Percentiles rank a stretch among this genome's conserved stretches.
Conservation (phyloP, 2,329 filamentous ascomycete genomes). For the Verruconis gallopava region DNA sequence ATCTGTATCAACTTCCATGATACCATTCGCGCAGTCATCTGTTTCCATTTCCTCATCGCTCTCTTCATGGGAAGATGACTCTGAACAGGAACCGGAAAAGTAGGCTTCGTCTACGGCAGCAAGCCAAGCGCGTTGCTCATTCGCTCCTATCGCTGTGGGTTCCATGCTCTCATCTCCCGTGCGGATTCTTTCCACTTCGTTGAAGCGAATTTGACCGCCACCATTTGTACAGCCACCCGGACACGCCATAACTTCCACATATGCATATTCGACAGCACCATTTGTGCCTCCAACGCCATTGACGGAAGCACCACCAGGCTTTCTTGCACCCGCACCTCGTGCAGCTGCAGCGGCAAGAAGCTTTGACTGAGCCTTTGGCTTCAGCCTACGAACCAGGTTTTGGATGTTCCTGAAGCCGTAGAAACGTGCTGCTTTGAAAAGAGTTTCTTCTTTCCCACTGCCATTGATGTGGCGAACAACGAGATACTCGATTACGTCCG, state of each 20-base stretch:
- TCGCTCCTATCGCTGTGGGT: conserved; percentile 42
- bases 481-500: conserved; percentile 78
- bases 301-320: conserved; percentile 35
- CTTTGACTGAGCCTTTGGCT: conserved; percentile 63
- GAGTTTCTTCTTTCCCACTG: conserved; percentile 33
- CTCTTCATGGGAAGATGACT: conserved; percentile 23
- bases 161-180: conserved; percentile 21
- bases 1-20: conserved; percentile 44
- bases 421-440: conserved; percentile 77
- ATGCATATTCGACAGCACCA: conserved; percentile 54
- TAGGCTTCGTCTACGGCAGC: conserved; percentile 55
- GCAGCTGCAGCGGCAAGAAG: conserved; percentile 63
- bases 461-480: conserved; percentile 39
- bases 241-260: conserved; percentile 98
- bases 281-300: conserved; percentile 24
- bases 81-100: conserved; percentile 57
- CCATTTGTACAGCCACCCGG: conserved; percentile 98
- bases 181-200: conserved; percentile 48
- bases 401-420: conserved; percentile 98
- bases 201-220: conserved; percentile 85
- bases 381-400: conserved; percentile 85
- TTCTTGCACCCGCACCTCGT: conserved; percentile 44
- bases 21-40: conserved; percentile 7
- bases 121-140: conserved; percentile 66
- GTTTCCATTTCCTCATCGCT: conserved; percentile 14